phyloP scores from a whole-genome alignment of 257 asterid genomes.

The Ilex aquifolium region DNA sequence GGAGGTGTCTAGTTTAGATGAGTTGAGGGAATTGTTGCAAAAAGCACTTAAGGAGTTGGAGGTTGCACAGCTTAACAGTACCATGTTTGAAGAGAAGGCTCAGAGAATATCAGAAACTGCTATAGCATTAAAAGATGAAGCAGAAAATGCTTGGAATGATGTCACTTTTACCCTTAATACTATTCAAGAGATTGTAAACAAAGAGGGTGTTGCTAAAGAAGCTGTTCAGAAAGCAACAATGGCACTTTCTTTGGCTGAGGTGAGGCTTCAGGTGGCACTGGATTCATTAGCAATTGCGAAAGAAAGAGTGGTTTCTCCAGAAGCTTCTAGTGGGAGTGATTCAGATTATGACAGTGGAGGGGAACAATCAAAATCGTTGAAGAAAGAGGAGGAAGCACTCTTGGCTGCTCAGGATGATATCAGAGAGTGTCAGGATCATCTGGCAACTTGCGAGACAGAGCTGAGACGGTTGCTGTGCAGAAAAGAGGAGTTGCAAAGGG shows the following conservation, averaged over 20 bases:
- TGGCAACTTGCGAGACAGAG: conserved; percentile 63
- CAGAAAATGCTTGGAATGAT: conserved; percentile 57
- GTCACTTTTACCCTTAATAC: conserved; percentile 43
- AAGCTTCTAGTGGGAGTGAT: conserved; percentile 18
- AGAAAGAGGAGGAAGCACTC: conserved; percentile 40
- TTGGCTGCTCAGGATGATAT: conserved; percentile 56
- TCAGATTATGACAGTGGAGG: conserved; percentile 23
- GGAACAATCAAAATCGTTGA: conserved; percentile 30
- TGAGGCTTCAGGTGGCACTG: conserved; percentile 55
- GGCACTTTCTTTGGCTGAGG: conserved; percentile 85
- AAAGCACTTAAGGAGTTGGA: conserved; percentile 77
- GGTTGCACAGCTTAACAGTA: conserved; percentile 64
- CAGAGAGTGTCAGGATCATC: conserved; percentile 47
- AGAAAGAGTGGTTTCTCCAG: conserved; percentile 21
- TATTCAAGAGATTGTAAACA: conserved; percentile 55
- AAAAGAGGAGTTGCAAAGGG: conserved; percentile 87
- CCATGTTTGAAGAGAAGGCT: conserved; percentile 81
- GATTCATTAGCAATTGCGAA: conserved; percentile 42
- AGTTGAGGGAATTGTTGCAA: conserved; percentile 67
- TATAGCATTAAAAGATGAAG: conserved; percentile 83
- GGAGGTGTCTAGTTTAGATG: conserved; percentile 59
- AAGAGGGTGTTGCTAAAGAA: conserved; percentile 72
- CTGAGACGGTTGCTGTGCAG: conserved; percentile 57
- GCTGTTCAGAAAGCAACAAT: conserved; percentile 55
- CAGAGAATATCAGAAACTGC: conserved; percentile 89